Evolutionary conservation across 169 alveolate genomes (phyloP).

Genomic region (Plasmodium cynomolgi): DNA sequence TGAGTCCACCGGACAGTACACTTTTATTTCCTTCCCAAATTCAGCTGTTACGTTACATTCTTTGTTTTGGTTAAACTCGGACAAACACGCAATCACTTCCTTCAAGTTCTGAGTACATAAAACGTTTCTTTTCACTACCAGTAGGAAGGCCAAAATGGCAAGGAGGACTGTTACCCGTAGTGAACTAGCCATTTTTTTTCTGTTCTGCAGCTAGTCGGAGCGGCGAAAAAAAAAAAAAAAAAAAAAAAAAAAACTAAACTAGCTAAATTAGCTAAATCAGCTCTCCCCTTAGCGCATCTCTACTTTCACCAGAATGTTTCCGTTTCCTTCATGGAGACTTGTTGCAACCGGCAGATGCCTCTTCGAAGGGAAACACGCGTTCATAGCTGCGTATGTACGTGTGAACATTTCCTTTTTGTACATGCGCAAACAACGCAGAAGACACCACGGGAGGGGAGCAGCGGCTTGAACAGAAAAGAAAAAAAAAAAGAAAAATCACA

Average conservation of each 20-base stretch:
- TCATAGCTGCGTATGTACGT: not conserved
- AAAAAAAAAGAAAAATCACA: not conserved
- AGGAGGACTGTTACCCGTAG: not conserved
- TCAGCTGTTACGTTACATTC: not conserved
- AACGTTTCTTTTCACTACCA: not conserved
- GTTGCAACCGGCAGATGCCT: not conserved
- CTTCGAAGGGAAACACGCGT: not conserved
- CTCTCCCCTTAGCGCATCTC: not conserved
- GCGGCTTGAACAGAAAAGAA: not conserved
- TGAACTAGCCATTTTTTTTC: not conserved
- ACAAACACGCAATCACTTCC: not conserved
- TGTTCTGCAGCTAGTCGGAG: not conserved
- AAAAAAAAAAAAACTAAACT: not conserved
- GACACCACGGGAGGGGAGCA: not conserved
- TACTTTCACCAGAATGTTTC: not conserved
- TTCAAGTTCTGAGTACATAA: not conserved
- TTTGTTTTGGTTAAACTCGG: slow-evolving; percentile 13
- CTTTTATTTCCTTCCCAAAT: slow-evolving; percentile 9
- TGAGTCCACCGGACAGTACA: slow-evolving; percentile 20
- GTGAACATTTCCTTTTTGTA: not conserved
- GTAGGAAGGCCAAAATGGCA: not conserved
- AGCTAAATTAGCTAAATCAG: not conserved
- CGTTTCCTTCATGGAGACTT: not conserved
- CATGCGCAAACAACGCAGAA: not conserved
- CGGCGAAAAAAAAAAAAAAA: not conserved